Evolutionary conservation across 768 basidiomycete genomes (phyloP), one percentile per base, ranked within the genome.

Genomic region (Sistotremastrum niveocremeum): DNA sequence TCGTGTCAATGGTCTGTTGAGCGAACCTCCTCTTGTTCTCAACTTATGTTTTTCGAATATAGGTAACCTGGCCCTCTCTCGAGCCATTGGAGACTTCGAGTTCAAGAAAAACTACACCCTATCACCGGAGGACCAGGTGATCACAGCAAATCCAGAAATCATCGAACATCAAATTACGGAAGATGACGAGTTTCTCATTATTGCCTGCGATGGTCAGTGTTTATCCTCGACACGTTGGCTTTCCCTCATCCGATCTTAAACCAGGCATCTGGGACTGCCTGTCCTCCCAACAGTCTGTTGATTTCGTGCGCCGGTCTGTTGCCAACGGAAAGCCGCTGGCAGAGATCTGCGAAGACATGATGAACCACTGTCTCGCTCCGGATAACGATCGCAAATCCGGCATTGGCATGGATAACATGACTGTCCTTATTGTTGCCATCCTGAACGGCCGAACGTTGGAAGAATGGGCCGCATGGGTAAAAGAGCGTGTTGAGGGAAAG

Each of bases 341-440:
- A n/a, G 81, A 91, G 59, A 87, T 98, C 49, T 78, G 83, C 55
- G 89, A 94, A 62, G 72, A 78, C 56, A 79, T 97, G 53, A 94
- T 93, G 63, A 84, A 88, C 49, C 81, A 84, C 54, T 98, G 95
- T 57, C 73, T 97, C 41, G 93, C 95, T 28, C 93, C 93, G 1
- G 90, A 95, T 60, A 86, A 87, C 2, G 81, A 83, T 28, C 84
- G 84, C 34, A 87, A 86, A 41, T 78, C 79, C 39, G 95, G 95
- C 8, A 87, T 97, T 51, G 95, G 95, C 12, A 97, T 94, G 61
- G 95, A 99, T 67, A 98, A 99, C 68, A 99, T 99, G 95, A 99
- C 95, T 0, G 69, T 95, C 42, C 73, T 97, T 54, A 76, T 99
- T 44, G 74, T 98, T 47, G 95, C 88, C 5, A 62, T 99, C 39